Evolutionary conservation across 2,329 filamentous ascomycete genomes (phyloP).

Genomic region (Aureobasidium leucospermi): DNA sequence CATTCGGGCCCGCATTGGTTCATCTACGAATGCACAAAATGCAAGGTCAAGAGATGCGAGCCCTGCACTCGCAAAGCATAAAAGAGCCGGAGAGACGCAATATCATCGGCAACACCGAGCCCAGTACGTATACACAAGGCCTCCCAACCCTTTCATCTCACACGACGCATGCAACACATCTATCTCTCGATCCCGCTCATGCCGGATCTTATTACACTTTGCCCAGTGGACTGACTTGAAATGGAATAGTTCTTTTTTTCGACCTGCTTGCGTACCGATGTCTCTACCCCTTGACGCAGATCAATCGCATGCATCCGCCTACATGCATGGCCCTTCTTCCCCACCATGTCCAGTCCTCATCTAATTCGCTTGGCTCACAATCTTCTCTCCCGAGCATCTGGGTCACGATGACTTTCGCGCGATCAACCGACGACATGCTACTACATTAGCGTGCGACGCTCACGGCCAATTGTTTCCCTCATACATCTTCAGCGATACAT

Average conservation of each 20-base stretch:
- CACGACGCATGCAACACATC: not conserved
- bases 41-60: slow-evolving; percentile 45
- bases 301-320: slow-evolving; percentile 10
- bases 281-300: slow-evolving; percentile 4
- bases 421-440: not conserved
- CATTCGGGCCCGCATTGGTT: slow-evolving; percentile 44
- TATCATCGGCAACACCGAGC: not conserved
- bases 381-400: not conserved
- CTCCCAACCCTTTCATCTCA: not conserved
- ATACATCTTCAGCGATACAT: not conserved
- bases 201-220: not conserved
- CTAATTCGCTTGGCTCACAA: slow-evolving; percentile 6
- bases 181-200: not conserved
- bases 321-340: slow-evolving; percentile 2
- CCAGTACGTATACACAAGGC: not conserved
- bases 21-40: slow-evolving; percentile 45
- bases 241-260: not conserved
- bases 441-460: not conserved
- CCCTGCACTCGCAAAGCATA: slow-evolving; percentile 40
- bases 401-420: slow-evolving; percentile 2
- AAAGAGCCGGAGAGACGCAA: slow-evolving; percentile 1
- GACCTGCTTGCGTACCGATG: not conserved
- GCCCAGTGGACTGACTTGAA: slow-evolving; percentile 2
- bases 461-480: not conserved
- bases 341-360: not conserved